Evolutionary conservation across 352 stramenopile species (phyloP).

Genomic region (Pythium grandisporangium): DNA sequence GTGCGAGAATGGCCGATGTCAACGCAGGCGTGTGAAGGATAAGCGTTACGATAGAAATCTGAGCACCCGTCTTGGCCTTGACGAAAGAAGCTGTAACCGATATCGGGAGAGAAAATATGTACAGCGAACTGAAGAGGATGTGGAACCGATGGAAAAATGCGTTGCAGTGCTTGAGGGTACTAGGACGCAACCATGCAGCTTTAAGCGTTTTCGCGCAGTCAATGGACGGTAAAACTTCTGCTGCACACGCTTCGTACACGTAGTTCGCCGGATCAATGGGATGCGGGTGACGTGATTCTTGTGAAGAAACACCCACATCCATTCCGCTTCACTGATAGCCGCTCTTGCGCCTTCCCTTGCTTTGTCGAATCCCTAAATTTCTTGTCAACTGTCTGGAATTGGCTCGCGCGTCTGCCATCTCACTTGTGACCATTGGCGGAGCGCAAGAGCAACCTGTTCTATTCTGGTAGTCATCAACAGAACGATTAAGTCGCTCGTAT

Average conservation of each 20-base stretch:
- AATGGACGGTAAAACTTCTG: neutral
- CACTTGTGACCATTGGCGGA: conserved; percentile 8
- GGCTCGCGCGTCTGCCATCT: conserved; percentile 7
- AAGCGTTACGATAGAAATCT: neutral
- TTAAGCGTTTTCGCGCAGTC: neutral
- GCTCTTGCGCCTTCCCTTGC: neutral
- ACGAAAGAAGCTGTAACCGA: neutral
- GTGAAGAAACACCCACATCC: neutral
- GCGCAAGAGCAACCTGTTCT: too few species aligned
- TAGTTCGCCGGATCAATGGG: neutral
- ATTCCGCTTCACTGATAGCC: neutral
- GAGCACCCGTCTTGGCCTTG: neutral
- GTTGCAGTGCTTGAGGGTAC: neutral
- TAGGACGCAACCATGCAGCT: neutral
- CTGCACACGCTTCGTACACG: neutral
- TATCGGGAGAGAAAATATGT: neutral
- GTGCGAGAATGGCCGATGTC: neutral
- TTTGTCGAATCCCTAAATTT: neutral
- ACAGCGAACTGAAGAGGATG: neutral
- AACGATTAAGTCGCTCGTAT: too few species aligned
- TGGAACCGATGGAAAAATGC: neutral
- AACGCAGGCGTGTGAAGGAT: neutral
- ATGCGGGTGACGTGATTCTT: neutral
- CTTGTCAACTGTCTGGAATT: neutral
- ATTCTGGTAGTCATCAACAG: too few species aligned